phyloP scores from a whole-genome alignment of 2,329 filamentous ascomycete species.

The Tolypocladium guangdongense region DNA sequence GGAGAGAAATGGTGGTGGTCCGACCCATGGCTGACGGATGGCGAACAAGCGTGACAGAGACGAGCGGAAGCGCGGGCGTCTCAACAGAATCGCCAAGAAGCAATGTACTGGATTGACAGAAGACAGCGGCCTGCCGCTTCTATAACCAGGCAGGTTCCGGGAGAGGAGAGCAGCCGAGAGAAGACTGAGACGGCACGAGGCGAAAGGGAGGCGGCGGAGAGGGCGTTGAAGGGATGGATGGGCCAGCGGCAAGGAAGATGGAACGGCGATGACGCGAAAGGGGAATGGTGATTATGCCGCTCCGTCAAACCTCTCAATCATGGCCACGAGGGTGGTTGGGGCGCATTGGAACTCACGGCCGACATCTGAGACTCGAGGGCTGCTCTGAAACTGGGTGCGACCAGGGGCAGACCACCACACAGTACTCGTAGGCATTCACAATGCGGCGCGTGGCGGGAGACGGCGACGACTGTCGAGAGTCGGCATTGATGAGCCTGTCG shows the following conservation, averaged over 20 bases:
- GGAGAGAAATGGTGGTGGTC: slow-evolving; percentile 5
- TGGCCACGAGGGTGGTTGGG: background rate
- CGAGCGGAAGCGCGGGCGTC: background rate
- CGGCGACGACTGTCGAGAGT: background rate
- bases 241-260: background rate
- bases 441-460: background rate
- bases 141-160: background rate
- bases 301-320: background rate
- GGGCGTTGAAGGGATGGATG: background rate
- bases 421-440: too few species aligned
- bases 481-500: background rate
- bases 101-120: background rate
- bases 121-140: background rate
- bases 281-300: background rate
- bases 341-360: background rate
- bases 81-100: background rate
- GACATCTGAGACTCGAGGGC: slow-evolving; percentile 1
- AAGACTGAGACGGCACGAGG: background rate
- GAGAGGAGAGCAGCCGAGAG: background rate
- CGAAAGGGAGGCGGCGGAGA: background rate
- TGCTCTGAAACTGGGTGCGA: slow-evolving; percentile 1
- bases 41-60: background rate
- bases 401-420: background rate
- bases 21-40: slow-evolving; percentile 7
- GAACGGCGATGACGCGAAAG: background rate